Conservation (phyloP, 768 basidiomycete species). For the Mrakia blollopis region DNA sequence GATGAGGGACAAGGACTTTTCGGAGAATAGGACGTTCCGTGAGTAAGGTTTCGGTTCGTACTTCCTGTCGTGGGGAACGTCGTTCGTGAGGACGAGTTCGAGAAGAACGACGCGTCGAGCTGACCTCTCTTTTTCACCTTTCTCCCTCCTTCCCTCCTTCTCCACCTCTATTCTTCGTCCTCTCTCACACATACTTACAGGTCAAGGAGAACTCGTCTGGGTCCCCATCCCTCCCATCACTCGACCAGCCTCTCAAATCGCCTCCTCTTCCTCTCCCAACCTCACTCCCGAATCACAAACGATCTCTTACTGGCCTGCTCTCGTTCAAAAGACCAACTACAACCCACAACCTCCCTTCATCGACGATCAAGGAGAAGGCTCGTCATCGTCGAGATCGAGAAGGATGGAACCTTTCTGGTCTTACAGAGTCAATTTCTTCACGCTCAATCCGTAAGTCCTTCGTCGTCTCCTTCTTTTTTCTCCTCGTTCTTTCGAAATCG, state of each 20-base stretch:
- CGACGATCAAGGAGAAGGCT: neutral
- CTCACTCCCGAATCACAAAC: neutral
- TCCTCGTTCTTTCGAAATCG: neutral
- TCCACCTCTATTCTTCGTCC: no score
- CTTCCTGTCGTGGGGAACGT: no score
- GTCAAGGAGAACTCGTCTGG: constrained; percentile 13
- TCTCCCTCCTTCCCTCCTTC: no score
- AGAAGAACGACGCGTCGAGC: neutral
- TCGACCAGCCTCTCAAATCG: neutral
- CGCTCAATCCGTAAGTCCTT: neutral
- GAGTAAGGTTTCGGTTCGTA: neutral
- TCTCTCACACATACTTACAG: neutral
- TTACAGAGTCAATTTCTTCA: neutral
- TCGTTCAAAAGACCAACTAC: constrained; percentile 4
- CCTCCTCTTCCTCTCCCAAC: neutral
- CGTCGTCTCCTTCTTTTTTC: no score
- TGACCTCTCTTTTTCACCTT: no score
- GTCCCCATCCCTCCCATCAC: neutral
- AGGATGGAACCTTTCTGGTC: neutral
- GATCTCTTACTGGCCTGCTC: constrained; percentile 5
- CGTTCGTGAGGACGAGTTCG: no score
- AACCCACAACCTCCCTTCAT: neutral
- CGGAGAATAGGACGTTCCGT: neutral
- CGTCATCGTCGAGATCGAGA: neutral
- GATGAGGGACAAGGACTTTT: neutral